Evolutionary conservation across 176 grass and related monocot genomes (phyloP).

Genomic region (Paspalum vaginatum): DNA sequence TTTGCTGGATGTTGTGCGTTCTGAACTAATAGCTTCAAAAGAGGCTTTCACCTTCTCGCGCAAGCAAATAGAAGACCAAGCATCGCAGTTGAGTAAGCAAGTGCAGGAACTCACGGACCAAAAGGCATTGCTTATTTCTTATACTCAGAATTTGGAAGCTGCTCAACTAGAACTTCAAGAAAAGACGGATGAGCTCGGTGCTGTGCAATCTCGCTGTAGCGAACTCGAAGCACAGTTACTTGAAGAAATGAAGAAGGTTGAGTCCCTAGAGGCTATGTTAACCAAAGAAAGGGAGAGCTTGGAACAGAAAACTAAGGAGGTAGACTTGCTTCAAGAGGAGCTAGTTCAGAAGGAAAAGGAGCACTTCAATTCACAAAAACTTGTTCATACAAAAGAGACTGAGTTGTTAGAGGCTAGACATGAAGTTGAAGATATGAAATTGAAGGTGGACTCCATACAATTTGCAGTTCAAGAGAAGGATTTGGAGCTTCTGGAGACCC

Average conservation of each 20-base stretch:
- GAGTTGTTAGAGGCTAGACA: constrained; percentile 70
- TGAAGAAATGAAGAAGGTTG: constrained; percentile 57
- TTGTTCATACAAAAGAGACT: constrained; percentile 67
- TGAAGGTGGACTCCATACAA: constrained; percentile 63
- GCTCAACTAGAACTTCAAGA: constrained; percentile 58
- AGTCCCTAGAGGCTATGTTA: constrained; percentile 60
- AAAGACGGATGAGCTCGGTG: constrained; percentile 55
- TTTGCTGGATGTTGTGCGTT: constrained; percentile 70
- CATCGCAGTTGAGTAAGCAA: constrained; percentile 55
- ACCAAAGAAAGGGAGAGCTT: constrained; percentile 64
- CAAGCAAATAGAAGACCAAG: constrained; percentile 67
- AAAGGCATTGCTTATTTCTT: constrained; percentile 63
- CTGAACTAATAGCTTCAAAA: constrained; percentile 68
- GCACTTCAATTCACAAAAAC: constrained; percentile 57
- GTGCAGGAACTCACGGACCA: constrained; percentile 55
- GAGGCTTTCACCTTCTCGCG: constrained; percentile 67
- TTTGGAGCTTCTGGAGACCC: constrained; percentile 59
- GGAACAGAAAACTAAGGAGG: constrained; percentile 64
- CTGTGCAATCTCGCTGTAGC: constrained; percentile 40
- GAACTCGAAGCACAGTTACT: constrained; percentile 63
- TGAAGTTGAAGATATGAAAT: constrained; percentile 80
- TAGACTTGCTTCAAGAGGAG: constrained; percentile 65
- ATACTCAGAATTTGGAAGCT: constrained; percentile 62
- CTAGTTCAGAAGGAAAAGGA: constrained; percentile 60
- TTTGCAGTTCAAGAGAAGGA: constrained; percentile 63